Conservation (phyloP, 306 rosid genomes). For the Ammopiptanthus mongolicus region DNA sequence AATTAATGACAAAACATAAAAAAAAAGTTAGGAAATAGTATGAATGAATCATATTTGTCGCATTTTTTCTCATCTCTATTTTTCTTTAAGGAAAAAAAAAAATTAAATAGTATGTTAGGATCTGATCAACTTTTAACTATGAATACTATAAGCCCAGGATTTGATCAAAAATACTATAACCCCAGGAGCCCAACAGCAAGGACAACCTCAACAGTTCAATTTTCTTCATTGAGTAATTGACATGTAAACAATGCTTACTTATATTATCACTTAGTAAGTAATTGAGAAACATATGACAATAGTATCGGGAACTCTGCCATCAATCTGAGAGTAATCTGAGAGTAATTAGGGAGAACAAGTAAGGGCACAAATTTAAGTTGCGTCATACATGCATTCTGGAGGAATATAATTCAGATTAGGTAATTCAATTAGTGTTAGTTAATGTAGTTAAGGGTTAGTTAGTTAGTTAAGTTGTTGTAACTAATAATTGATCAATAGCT, state of each 20-base stretch:
- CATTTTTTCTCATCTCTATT: background rate
- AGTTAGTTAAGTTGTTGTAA: no score
- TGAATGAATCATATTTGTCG: background rate
- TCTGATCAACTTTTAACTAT: background rate
- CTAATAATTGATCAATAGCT: no score
- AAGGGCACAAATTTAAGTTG: no score
- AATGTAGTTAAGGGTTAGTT: no score
- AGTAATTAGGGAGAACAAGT: no score
- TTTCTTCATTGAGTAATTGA: background rate
- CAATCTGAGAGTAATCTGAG: no score
- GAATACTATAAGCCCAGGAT: background rate
- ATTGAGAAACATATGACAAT: background rate
- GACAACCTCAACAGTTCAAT: background rate
- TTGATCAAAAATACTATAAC: no score
- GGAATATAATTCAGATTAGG: no score
- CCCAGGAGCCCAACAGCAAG: background rate
- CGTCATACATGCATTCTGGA: no score
- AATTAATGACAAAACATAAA: background rate
- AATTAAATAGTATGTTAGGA: background rate
- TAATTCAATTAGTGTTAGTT: no score
- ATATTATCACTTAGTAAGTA: background rate
- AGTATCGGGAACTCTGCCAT: no score
- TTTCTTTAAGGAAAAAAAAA: background rate
- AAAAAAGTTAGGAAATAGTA: background rate
- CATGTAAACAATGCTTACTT: background rate